Conservation (phyloP, 2,329 filamentous ascomycete genomes). For the Aspergillus quadricinctus region DNA sequence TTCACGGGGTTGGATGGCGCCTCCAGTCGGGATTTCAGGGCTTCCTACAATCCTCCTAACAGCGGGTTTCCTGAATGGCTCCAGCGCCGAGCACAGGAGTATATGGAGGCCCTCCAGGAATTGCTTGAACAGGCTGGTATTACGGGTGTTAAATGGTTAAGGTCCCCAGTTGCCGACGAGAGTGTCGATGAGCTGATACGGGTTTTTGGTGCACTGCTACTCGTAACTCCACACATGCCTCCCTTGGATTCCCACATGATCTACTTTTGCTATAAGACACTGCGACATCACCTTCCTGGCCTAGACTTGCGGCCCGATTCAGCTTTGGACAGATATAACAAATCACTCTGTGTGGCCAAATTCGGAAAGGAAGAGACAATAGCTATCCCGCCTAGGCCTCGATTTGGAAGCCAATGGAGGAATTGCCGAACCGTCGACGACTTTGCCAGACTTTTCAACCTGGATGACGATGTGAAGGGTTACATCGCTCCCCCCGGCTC, state of each 20-base stretch:
- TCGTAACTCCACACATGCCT: not conserved
- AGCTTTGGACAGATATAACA: not conserved
- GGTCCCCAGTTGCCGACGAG: not conserved
- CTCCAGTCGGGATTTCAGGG: not conserved
- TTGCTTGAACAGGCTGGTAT: not conserved
- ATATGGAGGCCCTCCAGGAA: not conserved
- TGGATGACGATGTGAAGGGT: not conserved
- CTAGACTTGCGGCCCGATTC: not conserved
- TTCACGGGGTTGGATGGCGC: not conserved
- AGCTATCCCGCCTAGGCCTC: not conserved
- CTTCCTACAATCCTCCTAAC: not conserved
- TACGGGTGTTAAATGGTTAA: not conserved
- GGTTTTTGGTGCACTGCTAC: not conserved
- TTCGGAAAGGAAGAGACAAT: not conserved
- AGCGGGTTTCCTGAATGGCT: not conserved
- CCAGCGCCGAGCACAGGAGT: not conserved
- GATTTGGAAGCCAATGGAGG: not conserved
- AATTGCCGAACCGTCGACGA: not conserved
- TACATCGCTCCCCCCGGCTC: not conserved
- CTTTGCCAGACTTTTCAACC: not conserved
- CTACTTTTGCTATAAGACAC: not conserved
- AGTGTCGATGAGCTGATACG: not conserved
- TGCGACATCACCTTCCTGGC: not conserved
- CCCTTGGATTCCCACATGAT: not conserved
- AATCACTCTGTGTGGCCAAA: not conserved